Percentiles rank a stretch among this genome's conserved stretches.
Conservation (phyloP, 768 basidiomycete species). For the Boletus speciosus region DNA sequence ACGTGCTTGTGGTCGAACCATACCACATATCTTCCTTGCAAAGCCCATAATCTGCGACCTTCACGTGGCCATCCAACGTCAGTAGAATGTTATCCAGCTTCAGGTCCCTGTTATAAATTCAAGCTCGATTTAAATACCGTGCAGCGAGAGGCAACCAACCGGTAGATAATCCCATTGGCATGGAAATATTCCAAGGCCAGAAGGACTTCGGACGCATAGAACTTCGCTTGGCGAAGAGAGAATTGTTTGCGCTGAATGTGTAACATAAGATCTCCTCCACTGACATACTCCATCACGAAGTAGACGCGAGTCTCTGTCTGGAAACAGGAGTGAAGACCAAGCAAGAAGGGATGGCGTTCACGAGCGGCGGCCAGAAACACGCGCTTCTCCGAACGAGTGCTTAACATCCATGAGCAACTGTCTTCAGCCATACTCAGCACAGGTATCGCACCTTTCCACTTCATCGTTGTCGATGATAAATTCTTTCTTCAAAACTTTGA, state of each 20-base stretch:
- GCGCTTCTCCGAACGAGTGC: conserved; percentile 98
- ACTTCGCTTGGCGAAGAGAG: conserved; percentile 97
- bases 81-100: conserved; percentile 98
- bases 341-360: conserved; percentile 95
- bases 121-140: not conserved
- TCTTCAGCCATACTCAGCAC: not conserved
- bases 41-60: conserved; percentile 97
- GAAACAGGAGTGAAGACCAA: conserved; percentile 97
- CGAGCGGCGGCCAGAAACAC: conserved; percentile 96
- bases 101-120: conserved; percentile 63
- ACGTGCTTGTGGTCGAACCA: conserved; percentile 94
- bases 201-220: conserved; percentile 95
- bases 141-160: conserved; percentile 47
- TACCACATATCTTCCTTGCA: conserved; percentile 99
- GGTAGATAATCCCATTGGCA: conserved; percentile 97
- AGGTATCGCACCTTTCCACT: conserved; percentile 79
- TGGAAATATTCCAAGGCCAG: conserved; percentile 98
- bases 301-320: conserved; percentile 99
- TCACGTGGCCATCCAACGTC: conserved; percentile 96
- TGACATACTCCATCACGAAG: conserved; percentile 99
- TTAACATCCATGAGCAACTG: conserved; percentile 30
- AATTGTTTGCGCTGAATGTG: conserved; percentile 99
- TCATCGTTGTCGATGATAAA: conserved; percentile 99
- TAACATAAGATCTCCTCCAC: conserved; percentile 98
- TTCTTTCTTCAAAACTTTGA: conserved; percentile 99